Base-by-base conservation (phyloP, 768 basidiomycete genomes). In the Peribolospora baueri region DNA sequence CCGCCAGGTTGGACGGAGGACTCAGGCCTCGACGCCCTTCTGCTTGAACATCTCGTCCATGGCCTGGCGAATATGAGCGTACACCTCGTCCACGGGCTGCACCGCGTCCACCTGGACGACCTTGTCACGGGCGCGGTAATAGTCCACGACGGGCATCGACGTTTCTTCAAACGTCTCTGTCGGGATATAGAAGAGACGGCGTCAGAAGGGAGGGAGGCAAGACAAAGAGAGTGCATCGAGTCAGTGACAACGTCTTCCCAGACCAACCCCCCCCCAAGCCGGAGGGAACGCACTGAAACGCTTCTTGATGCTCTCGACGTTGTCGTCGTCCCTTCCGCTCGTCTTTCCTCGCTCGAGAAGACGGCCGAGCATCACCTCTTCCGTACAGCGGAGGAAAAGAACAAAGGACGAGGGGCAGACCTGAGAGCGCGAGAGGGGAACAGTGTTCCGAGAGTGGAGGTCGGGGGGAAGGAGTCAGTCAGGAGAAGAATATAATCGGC, bases 251-350 rank as follows among this genome's bases (percentile, higher is more conserved):
- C 25, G 25, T 25, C 45, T n/a, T 46, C 45, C 45, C 45, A 46
- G n/a, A 46, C n/a, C 45, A n/a, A 1, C 45, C 8, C 45, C 45
- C 9, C 45, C 45, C 8, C 8, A 56, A 13, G 46, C 11, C 48
- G 46, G 37, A 11, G 9, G 13, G 14, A 9, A 73, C 80, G 14
- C 65, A 83, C 88, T 71, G 72, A 97, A 95, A n/a, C 93, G 82
- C 69, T 97, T 98, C 70, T 76, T 81, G 69, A 98, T 91, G 66
- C 80, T 86, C 67, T 91, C 86, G 9, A 71, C 72, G 65, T 98
- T 98, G 66, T 98, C 93, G 63, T 98, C 93, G 63, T 87, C 90
- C 10, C 93, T 74, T 11, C 93, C 91, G 54, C 82, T 85, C 0
- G 90, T 97, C 73, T 95, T 81, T 37, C 81, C 81, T 36, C 93